A percentile compares a stretch with the other conserved stretches of the same genome.
Conservation (phyloP, 2,329 filamentous ascomycete species). For the Aspergillus sp. region DNA sequence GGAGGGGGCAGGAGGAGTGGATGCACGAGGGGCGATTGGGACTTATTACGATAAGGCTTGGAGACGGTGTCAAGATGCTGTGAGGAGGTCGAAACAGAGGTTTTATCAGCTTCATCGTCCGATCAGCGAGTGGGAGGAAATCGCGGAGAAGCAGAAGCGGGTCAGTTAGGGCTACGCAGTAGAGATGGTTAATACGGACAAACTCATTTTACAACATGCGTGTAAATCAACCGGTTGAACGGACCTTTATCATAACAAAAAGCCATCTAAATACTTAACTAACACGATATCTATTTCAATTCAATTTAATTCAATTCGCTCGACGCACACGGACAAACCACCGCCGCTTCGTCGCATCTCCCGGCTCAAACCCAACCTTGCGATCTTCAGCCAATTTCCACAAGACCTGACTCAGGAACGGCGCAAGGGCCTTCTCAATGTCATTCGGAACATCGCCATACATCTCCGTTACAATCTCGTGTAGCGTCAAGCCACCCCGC, state of each 20-base stretch:
- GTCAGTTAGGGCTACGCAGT: background rate
- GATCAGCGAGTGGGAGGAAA: slow-evolving; percentile 12
- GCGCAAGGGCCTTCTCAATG: slow-evolving; percentile 40
- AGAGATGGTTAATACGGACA: too few species aligned
- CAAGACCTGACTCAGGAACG: slow-evolving; percentile 44
- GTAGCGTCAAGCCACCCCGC: slow-evolving; percentile 39
- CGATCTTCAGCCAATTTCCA: slow-evolving; percentile 46
- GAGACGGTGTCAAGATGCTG: slow-evolving; percentile 9
- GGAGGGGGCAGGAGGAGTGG: background rate
- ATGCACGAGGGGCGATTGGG: background rate
- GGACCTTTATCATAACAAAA: background rate
- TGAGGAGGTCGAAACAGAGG: slow-evolving; percentile 8
- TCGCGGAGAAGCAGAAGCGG: slow-evolving; percentile 5
- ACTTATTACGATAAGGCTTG: slow-evolving; percentile 7
- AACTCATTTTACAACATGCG: too few species aligned
- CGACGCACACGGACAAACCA: slow-evolving; percentile 17
- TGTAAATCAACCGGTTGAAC: too few species aligned
- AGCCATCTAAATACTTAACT: background rate
- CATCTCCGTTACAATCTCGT: slow-evolving; percentile 45
- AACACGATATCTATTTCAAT: background rate
- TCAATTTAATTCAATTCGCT: background rate
- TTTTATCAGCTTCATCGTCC: slow-evolving; percentile 13
- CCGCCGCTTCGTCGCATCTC: slow-evolving; percentile 40
- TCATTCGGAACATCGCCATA: slow-evolving; percentile 40
- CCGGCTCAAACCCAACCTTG: slow-evolving; percentile 43